These are phyloP conservation scores for Acaromyces ingoldii DNA, from an alignment of 1,284 basidiomycete genomes.

Conservation along the genomic window DNA sequence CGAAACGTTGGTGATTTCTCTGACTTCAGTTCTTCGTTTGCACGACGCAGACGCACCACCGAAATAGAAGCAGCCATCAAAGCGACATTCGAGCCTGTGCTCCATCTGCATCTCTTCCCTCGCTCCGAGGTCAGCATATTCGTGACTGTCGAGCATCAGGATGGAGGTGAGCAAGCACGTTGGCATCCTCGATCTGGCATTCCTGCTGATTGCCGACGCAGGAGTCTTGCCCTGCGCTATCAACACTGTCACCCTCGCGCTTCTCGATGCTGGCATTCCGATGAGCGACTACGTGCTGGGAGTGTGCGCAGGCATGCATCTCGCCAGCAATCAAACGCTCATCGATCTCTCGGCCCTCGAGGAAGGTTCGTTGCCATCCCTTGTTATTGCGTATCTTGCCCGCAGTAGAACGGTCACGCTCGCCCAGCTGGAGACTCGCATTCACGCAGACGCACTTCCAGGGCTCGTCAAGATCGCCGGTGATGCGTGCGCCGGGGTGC, in stretches of 20 bases:
- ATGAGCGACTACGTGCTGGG: slow-evolving; percentile 82
- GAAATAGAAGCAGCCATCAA: slow-evolving; percentile 82
- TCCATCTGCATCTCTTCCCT: slow-evolving; percentile 84
- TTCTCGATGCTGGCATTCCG: slow-evolving; percentile 83
- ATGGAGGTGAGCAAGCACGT: slow-evolving; percentile 60
- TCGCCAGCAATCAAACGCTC: slow-evolving; percentile 59
- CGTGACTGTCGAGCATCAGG: slow-evolving; percentile 85
- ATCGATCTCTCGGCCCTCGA: slow-evolving; percentile 82
- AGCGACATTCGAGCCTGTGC: slow-evolving; percentile 90
- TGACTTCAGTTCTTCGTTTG: not conserved
- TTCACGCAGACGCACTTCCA: slow-evolving; percentile 86
- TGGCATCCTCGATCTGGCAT: not conserved
- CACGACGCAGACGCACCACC: slow-evolving; percentile 67
- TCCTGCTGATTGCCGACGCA: slow-evolving; percentile 19
- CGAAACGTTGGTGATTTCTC: not conserved
- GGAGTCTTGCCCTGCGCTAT: slow-evolving; percentile 87
- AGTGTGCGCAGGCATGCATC: slow-evolving; percentile 57
- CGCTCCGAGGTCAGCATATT: slow-evolving; percentile 89
- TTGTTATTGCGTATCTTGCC: slow-evolving; percentile 84
- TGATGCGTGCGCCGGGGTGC: slow-evolving; percentile 69
- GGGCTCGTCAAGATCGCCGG: slow-evolving; percentile 76
- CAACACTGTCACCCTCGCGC: slow-evolving; percentile 87
- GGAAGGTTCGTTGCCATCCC: slow-evolving; percentile 79
- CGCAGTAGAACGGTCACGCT: slow-evolving; percentile 74
- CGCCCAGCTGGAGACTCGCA: slow-evolving; percentile 85